Evolutionary conservation across 202 grass and related monocot genomes (phyloP), one percentile per base, ranked within the genome.

Genomic region (Elaeis oleifera): DNA sequence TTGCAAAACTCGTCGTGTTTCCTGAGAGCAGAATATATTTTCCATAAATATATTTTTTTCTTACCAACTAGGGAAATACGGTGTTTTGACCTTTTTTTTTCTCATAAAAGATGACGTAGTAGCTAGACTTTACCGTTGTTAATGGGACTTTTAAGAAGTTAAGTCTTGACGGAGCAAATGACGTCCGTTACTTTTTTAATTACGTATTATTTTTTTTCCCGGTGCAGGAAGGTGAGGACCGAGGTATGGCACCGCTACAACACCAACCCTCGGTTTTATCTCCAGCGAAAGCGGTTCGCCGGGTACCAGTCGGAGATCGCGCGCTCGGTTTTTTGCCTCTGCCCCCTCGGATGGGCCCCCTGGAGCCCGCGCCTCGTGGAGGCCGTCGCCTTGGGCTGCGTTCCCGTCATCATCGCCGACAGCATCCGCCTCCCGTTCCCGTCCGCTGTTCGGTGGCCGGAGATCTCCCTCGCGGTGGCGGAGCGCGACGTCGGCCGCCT

Each of bases 301-400:
- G 67, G 83, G 36, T 91, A 91, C 49, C 76, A 74, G 51, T 74
- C 79, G 16, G 91, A 96, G 82, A 96, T 96, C 65, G 81, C 87
- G 23, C 79, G 84, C 6, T 91, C 91, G 0, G 58, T 85, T 20
- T 96, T 91, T 76, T 96, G 91, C 27, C 74, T 96, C 26, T 96
- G 91, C 58, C 91, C 91, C 0, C 64, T 96, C 58, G 91, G 91
- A 31, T 96, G 91, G 91, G 91, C 91, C 0, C 91, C 91, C 4
- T 96, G 91, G 91, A 96, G 91, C 58, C 91, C 91, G 28, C 76
- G 91, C 48, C 74, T 96, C 0, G 84, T 96, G 49, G 91, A 96
- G 70, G 81, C 91, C 16, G 91, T 96, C 51, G 73, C 84, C 15
- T 76, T 90, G 0, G 91, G 91, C 0, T 96, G 91, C 58, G 53